phyloP scores from a whole-genome alignment of 495 filamentous ascomycete genomes.

The Penicillium maclennaniae region DNA sequence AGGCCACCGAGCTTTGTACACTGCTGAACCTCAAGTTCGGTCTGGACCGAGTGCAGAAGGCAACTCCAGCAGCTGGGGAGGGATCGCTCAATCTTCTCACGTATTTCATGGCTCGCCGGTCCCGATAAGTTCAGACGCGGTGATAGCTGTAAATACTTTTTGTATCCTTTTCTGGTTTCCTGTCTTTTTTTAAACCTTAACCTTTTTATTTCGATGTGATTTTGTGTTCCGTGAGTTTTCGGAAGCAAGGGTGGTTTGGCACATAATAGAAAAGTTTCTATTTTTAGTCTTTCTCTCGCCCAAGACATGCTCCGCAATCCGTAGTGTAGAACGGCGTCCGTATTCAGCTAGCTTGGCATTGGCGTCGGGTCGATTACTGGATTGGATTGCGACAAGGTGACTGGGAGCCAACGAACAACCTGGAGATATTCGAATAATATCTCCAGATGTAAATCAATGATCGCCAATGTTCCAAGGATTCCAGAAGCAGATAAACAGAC shows the following conservation, averaged over 20 bases:
- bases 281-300: neutral
- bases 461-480: neutral
- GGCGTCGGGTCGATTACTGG: neutral
- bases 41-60: slow-evolving; percentile 59
- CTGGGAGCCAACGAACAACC: neutral
- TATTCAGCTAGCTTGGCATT: neutral
- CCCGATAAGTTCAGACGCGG: slow-evolving; percentile 6
- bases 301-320: neutral
- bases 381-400: neutral
- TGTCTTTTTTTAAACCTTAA: neutral
- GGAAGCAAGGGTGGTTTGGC: neutral
- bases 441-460: too few relatives aligned
- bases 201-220: slow-evolving; percentile 5
- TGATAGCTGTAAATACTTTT: slow-evolving; percentile 2
- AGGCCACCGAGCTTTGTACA: slow-evolving; percentile 73
- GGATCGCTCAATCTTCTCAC: slow-evolving; percentile 71
- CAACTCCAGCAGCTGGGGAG: slow-evolving; percentile 58
- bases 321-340: neutral
- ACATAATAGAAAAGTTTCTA: slow-evolving; percentile 5
- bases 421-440: too few relatives aligned
- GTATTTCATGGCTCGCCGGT: slow-evolving; percentile 72
- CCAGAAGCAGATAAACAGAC: neutral
- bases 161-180: neutral
- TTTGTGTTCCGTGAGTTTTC: slow-evolving; percentile 5
- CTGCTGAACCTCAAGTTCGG: slow-evolving; percentile 62